Evolutionary conservation across 306 rosid species (phyloP), one percentile per base, ranked within the genome.

Genomic region (Luffa acutangula): DNA sequence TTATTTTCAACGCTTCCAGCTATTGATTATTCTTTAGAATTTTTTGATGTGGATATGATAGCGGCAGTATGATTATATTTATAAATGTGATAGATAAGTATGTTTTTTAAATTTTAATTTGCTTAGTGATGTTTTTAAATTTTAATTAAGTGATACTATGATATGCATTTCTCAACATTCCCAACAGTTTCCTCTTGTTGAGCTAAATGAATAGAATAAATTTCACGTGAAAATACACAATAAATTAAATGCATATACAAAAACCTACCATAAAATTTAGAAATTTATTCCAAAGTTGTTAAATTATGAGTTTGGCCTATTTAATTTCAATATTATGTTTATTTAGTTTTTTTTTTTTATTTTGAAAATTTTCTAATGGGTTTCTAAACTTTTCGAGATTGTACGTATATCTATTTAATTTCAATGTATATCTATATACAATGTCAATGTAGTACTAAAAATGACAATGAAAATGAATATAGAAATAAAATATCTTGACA

Each of bases 1-100:
- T 66, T 66, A 37, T 66, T 41, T 65, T 66, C 73, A 66, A 66
- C 74, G 7, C 74, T 67, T 67, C 74, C 51, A 67, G 15, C 33
- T 67, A 69, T 41, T 9, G 4, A 20, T 69, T 41, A 41, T 66
- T 41, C 3, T 41, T 41, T 39, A 17, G 7, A 41, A 66, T 67
- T 18, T 67, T 43, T 11, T 42, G 75, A 69, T 42, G 18, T 45
- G 52, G 36, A 69, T 12, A 4, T 43, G 54, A 69, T 42, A 43
- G 48, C n/a, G 36, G 36, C 21, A 7, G 49, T 8, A 15, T 63
- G 9, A n/a, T 62, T 33, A 33, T 34, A 63, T 33, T 12, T 34
- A 63, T 63, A 63, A 34, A 4, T 63, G 3, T 39, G 48, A 3
- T 37, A 7, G 21, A 64, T 9, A 9, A 25, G 20, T 34, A 6